Evolutionary conservation across 495 filamentous ascomycete species (phyloP), one percentile per base, ranked within the genome.

Genomic region (Chaetomidium leptoderma): DNA sequence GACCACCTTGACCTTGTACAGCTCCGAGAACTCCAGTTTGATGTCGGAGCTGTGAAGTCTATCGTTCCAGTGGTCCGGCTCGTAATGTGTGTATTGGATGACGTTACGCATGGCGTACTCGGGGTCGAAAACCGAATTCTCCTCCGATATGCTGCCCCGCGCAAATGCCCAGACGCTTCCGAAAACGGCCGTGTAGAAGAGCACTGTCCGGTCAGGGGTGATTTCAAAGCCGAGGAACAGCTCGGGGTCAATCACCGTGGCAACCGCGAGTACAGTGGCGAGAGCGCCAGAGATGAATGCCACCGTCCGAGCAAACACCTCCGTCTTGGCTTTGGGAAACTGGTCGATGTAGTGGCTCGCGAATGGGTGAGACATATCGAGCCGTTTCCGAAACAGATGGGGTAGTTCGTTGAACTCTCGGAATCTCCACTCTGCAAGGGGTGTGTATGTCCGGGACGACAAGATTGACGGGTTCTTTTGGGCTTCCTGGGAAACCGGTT

Each of bases 361-460:
- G 66, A 87, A 96, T 0, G 92, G 92, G 63, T 92, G 90, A 6
- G 95, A 96, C 89, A 97, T 93, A 63, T 96, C 90, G 53, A 88
- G 78, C 13, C 93, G 84, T 55, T 90, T 87, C 59, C 90, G 81
- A 64, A 96, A 98, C 1, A 97, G 76, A 74, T 97, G 93, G 61
- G 85, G 86, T 1, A 98, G 81, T 69, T 98, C 93, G 64, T 98
- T 98, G 78, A 97, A 97, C 70, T 97, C 92, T 48, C 93, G 87
- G 58, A 97, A 97, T 64, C 96, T 97, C 95, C 93, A 97, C 69
- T 95, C 88, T 2, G 95, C 93, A 47, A 96, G 81, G 2, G 91
- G 89, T 2, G 92, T 97, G 64, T 96, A 98, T 63, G 88, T 86
- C 14, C 93, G 85, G 23, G 89, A 86, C 16, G 87, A 87, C 23